phyloP scores from a whole-genome alignment of 176 grass and related monocot species.

The Alopecurus myosuroides region DNA sequence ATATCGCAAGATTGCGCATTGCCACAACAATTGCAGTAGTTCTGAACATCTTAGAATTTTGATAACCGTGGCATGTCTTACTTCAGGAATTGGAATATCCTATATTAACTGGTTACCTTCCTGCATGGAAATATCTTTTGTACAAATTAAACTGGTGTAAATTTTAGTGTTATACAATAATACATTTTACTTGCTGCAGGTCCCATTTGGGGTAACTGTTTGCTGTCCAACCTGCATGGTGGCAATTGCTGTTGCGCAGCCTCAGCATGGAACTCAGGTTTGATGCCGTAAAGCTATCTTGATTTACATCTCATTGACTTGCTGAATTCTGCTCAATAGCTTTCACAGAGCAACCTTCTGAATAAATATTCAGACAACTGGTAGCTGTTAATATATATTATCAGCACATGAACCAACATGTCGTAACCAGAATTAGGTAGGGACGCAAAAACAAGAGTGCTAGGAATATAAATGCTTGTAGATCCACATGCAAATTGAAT shows the following conservation, averaged over 20 bases:
- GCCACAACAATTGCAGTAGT: neutral
- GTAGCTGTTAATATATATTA: neutral
- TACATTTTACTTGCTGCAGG: constrained; percentile 46
- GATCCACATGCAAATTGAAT: neutral
- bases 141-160: neutral
- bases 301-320: neutral
- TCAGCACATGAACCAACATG: neutral
- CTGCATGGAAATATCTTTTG: constrained; percentile 7
- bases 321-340: neutral
- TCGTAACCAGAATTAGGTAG: neutral
- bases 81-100: neutral
- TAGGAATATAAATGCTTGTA: neutral
- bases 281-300: constrained; percentile 7
- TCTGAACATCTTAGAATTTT: neutral
- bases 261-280: constrained; percentile 92
- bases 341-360: neutral
- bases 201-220: constrained; percentile 72
- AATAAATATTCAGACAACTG: neutral
- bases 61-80: neutral
- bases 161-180: constrained; percentile 1
- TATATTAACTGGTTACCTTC: neutral
- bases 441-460: neutral
- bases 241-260: constrained; percentile 83
- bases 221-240: constrained; percentile 84
- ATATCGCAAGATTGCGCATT: neutral